These are phyloP conservation scores for Galeopsis tetrahit DNA, from an alignment of 257 asterid genomes.

Conservation along the genomic window DNA sequence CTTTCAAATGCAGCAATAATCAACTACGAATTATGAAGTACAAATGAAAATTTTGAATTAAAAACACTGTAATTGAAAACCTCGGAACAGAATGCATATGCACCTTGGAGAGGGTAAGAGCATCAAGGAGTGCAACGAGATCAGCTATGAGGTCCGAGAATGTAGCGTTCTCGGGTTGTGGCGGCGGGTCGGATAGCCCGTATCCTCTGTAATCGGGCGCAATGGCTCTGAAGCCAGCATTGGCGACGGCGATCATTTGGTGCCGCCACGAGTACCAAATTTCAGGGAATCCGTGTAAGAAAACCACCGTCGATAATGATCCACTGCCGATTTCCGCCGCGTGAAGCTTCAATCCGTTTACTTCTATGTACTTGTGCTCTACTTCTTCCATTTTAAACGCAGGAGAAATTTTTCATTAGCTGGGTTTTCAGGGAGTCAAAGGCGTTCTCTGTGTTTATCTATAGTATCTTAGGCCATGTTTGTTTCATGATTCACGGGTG, in stretches of 20 bases:
- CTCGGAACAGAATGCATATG: not conserved
- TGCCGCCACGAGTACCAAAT: slow-evolving; percentile 79
- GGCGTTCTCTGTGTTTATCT: too few species aligned
- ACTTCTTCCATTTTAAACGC: slow-evolving; percentile 45
- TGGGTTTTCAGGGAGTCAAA: too few species aligned
- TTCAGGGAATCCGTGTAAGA: slow-evolving; percentile 71
- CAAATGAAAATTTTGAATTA: not conserved
- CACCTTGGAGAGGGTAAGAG: slow-evolving; percentile 45
- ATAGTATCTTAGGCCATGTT: too few species aligned
- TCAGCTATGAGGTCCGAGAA: slow-evolving; percentile 51
- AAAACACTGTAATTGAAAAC: not conserved
- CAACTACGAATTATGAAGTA: not conserved
- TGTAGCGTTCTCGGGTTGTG: slow-evolving; percentile 50
- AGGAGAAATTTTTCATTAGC: not conserved
- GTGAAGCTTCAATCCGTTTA: slow-evolving; percentile 56
- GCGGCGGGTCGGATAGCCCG: slow-evolving; percentile 59
- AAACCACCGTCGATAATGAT: slow-evolving; percentile 50
- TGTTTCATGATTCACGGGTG: too few species aligned
- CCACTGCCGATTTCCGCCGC: slow-evolving; percentile 53
- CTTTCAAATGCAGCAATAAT: not conserved
- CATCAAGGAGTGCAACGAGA: slow-evolving; percentile 47
- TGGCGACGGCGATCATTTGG: slow-evolving; percentile 61
- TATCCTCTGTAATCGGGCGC: slow-evolving; percentile 69
- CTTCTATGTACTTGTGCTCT: slow-evolving; percentile 41
- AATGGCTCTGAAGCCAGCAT: slow-evolving; percentile 62